phyloP scores from a whole-genome alignment of 2,329 filamentous ascomycete species.

The Arthrobotrys megalospora region DNA sequence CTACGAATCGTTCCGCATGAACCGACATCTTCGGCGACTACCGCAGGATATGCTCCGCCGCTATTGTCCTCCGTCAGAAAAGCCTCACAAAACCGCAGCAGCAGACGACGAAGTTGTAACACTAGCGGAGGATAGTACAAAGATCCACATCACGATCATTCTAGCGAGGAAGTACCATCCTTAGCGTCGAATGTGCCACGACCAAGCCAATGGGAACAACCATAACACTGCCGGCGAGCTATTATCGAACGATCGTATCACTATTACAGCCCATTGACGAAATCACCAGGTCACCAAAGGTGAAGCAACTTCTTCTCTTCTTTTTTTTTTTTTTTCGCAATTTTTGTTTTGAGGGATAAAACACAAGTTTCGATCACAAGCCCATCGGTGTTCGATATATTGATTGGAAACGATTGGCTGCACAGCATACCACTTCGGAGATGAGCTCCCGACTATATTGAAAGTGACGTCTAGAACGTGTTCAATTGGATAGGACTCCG shows the following conservation, averaged over 20 bases:
- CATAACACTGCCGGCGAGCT: constrained; percentile 23
- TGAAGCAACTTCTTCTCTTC: not conserved
- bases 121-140: constrained; percentile 28
- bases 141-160: constrained; percentile 35
- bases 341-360: constrained; percentile 6
- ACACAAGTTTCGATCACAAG: constrained; percentile 15
- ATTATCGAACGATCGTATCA: constrained; percentile 10
- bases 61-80: not conserved
- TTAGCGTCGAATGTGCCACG: constrained; percentile 18
- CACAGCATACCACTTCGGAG: constrained; percentile 10
- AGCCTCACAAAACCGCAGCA: constrained; percentile 35
- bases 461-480: not conserved
- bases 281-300: not conserved
- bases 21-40: not conserved
- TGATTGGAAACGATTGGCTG: constrained; percentile 26
- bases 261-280: constrained; percentile 31
- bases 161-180: constrained; percentile 16
- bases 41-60: not conserved
- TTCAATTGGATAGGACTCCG: constrained; percentile 18
- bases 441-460: constrained; percentile 55
- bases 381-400: constrained; percentile 9
- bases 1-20: not conserved
- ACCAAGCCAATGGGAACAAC: constrained; percentile 32
- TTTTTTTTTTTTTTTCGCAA: too few species aligned
- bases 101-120: constrained; percentile 1